Evolutionary conservation across 2,329 filamentous ascomycete species (phyloP), one percentile per base, ranked within the genome.

Genomic region (Diaporthe vexans): DNA sequence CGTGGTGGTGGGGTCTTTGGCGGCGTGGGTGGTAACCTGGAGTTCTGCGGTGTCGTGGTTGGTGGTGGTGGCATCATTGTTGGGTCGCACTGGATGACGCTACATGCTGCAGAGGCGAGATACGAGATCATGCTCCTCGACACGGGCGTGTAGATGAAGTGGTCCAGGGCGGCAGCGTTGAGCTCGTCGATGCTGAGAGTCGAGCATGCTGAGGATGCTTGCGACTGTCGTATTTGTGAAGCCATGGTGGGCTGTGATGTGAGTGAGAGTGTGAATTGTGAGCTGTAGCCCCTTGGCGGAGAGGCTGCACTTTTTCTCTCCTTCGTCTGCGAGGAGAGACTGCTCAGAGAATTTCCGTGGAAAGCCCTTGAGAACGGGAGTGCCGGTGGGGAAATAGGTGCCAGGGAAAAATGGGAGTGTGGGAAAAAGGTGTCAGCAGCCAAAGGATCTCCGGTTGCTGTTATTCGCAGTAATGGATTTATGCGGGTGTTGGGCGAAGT

Each of bases 1-100:
- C 79, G 86, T 79, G 80, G 87, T 77, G 81, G 85, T 77, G 81
- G 88, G 61, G 87, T 87, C 79, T 84, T 82, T 17, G 89, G 88
- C 29, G 90, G 89, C 24, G 89, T 87, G 58, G 86, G 85, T 70
- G 87, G 84, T 17, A 81, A 82, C 74, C 80, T 85, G 79, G 79
- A 83, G 81, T 74, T 85, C 68, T 56, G 78, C 81, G 79, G 78
- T 33, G 57, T 79, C 65, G 81, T 81, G 67, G 71, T 63, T 69
- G 82, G 78, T 69, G 84, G 83, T 13, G 85, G 83, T 29, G 88
- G 87, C 86, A 89, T 88, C 81, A 90, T 86, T 75, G 82, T 85
- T 67, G 88, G 85, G 81, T 97, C 94, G 87, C 94, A 96, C 80
- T 93, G 89, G 81, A 97, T 97, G 81, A 97, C 94, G 81, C 93